Base-by-base conservation (phyloP, 768 basidiomycete genomes). In the Lactarius quietus region DNA sequence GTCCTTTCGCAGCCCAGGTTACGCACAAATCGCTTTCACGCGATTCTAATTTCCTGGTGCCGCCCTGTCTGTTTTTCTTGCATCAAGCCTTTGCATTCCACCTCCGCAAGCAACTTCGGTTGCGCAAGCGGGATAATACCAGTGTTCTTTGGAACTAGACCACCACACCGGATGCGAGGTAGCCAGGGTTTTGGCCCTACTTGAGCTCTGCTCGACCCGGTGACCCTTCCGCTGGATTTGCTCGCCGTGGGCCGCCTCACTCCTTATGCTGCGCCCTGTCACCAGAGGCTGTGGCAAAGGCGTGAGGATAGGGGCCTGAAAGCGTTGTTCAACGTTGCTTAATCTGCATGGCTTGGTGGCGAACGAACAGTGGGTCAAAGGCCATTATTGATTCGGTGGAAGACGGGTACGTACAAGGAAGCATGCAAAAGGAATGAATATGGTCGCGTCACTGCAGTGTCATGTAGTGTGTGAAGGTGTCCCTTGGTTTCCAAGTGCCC, bases 131-230 rank as follows among this genome's bases (percentile, higher is more conserved):
- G 62, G 38, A 20, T 29, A 28, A 18, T 29, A 48, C 51, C 62
- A 56, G 14, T 35, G 66, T 67, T 59, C 57, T 55, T 64, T 33
- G 66, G 66, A 65, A 61, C 63, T 36, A 48, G 51, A 56, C 63
- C 52, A 56, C 51, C 67, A 28, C 57, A 61, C 64, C 1, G 67
- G 52, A 62, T 68, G 64, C 41, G 57, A 62, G 38, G 67, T 60
- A 31, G 51, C 64, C 67, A 35, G 64, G 63, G 67, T 48, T 43
- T 57, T 17, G 36, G 51, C 64, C 63, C 51, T 57, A 53, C 41
- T 26, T 36, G 67, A 68, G 67, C 67, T 57, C 35, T 26, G 67
- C 67, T 68, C 67, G 26, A 68, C 67, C 67, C 67, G 60, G 67
- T 58, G 64, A 60, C 67, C 29, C 35, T 68, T 58, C 35, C 45